A percentile compares a stretch with the other conserved stretches of the same genome.
Evolutionary conservation across 2,329 filamentous ascomycete species (phyloP).

Genomic region (Venturia asperata): DNA sequence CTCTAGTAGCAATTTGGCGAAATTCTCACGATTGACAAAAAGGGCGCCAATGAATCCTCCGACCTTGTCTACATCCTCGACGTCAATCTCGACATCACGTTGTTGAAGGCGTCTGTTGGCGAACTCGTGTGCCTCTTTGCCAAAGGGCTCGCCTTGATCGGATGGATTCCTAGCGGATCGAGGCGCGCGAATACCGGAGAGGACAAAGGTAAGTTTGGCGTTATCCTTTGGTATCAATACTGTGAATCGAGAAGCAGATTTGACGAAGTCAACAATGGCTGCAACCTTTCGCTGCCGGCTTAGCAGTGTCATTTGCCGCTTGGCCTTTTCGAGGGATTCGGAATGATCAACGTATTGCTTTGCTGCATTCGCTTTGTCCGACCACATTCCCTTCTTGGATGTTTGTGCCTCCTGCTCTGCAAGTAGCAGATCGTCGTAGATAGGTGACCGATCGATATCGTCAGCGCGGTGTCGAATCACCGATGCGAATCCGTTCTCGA

Average conservation of each 20-base stretch:
- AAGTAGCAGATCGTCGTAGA: constrained; percentile 82
- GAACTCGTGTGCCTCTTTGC: constrained; percentile 88
- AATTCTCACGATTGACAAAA: constrained; percentile 90
- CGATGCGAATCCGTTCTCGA: constrained; percentile 89
- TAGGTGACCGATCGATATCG: constrained; percentile 84
- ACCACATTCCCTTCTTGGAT: constrained; percentile 92
- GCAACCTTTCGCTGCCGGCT: constrained; percentile 89
- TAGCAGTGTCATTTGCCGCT: constrained; percentile 81
- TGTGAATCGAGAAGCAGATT: constrained; percentile 91
- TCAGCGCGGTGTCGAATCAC: constrained; percentile 94
- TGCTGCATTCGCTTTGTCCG: constrained; percentile 73
- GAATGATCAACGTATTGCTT: constrained; percentile 85
- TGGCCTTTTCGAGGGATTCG: constrained; percentile 88
- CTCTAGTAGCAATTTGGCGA: constrained; percentile 86
- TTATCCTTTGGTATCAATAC: constrained; percentile 86
- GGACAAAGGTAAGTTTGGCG: constrained; percentile 88
- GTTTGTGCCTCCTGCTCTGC: constrained; percentile 77
- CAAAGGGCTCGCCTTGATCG: constrained; percentile 85
- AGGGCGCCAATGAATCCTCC: constrained; percentile 95
- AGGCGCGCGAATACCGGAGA: constrained; percentile 86
- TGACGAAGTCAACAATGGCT: constrained; percentile 93
- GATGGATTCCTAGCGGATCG: constrained; percentile 72
- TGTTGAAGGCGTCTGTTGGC: constrained; percentile 84
- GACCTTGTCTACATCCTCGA: constrained; percentile 91
- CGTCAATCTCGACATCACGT: constrained; percentile 91